Evolutionary conservation across 352 stramenopile species (phyloP).

Genomic region (Thalassiosira mediterranea): DNA sequence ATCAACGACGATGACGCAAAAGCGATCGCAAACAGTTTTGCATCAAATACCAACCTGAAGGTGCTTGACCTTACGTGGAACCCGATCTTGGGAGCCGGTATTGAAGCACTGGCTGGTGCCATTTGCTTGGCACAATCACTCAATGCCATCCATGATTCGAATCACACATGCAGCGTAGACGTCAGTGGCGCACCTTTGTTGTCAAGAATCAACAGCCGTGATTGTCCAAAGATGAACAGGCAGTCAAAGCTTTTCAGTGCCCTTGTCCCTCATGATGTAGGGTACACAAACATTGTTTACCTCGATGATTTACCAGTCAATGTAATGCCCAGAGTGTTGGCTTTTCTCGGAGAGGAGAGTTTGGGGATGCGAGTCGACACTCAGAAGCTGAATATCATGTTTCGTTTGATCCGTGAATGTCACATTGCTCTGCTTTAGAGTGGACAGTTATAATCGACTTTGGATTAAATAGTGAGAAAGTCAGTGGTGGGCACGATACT

Average conservation of each 20-base stretch:
- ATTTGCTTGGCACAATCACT: slow-evolving; percentile 1
- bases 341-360: slow-evolving; percentile 9
- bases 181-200: slow-evolving; percentile 2
- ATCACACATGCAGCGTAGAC: slow-evolving; percentile 16
- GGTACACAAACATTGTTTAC: not conserved
- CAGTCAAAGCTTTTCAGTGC: not conserved
- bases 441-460: no score
- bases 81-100: not conserved
- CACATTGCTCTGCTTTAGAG: no score
- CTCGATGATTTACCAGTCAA: slow-evolving; percentile 10
- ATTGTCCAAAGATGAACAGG: not conserved
- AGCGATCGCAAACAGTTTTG: not conserved
- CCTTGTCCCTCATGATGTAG: not conserved
- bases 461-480: no score
- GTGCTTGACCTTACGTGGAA: not conserved
- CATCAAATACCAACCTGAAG: slow-evolving; percentile 15
- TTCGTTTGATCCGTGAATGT: no score
- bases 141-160: slow-evolving; percentile 9
- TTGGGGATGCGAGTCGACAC: no score
- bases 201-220: no score
- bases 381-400: no score
- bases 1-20: slow-evolving; percentile 15
- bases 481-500: no score
- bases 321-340: slow-evolving; percentile 8
- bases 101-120: not conserved